Base-by-base conservation (phyloP, 495 filamentous ascomycete genomes). In the Aspergillus nidulans region DNA sequence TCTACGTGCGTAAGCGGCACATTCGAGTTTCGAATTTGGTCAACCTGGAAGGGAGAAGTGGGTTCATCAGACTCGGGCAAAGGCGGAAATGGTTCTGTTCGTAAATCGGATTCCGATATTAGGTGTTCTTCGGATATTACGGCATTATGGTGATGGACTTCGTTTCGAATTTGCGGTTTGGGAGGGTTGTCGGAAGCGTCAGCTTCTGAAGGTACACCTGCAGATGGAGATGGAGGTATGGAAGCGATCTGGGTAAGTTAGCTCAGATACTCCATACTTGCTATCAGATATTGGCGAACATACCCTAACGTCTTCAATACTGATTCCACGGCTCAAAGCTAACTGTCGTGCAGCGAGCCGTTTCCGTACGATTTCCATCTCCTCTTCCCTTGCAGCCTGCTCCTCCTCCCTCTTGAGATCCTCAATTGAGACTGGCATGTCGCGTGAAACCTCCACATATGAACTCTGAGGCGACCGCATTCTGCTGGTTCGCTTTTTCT, bases 371-470 rank as follows among this genome's bases (percentile, higher is more conserved):
- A 95, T 73, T 44, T 85, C 80, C 20, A 77, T 75, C 56, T 91
- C 85, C 62, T 97, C 90, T 66, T 90, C 79, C 34, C 71, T 65
- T 56, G 78, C 81, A 0, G 84, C 71, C 20, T 73, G 78, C 39
- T 89, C 82, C 57, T 97, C 92, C 67, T 97, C 91, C 43, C 78
- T 75, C 60, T 87, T 84, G 21, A 96, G 63, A 58, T 94, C 88
- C 12, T 79, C 79, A 21, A 96, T 74, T 3, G 89, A 87, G 4
- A 83, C 78, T 0, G 61, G 54, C 16, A 63, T 40, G 21, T 65
- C 63, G 6, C 66, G 66, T 25, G 61, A 44, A 40, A 69, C 19
- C 5, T 69, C 64, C 26, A 55, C 53, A 52, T 61, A 58, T 15
- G 64, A 56, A 16, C 46, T 58, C 19, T 56, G 59, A 0, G 65